Base-by-base conservation (phyloP, 164 flowering plant species). In the Berberis thunbergii region DNA sequence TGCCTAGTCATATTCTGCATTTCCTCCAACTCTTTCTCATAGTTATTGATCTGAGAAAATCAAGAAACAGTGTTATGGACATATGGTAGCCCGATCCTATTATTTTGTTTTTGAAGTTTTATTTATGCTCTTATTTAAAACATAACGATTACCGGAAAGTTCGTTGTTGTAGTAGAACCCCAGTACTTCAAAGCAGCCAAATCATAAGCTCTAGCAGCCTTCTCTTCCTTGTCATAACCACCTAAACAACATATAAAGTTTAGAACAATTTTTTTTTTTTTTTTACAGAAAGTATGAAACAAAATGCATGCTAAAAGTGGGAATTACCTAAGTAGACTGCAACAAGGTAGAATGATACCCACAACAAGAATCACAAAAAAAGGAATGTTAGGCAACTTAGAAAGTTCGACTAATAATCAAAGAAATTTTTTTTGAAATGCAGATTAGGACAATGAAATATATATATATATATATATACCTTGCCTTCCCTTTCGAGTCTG, bases 1-100 rank as follows among this genome's bases (percentile, higher is more conserved):
- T 91, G 97, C 74, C 97, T 81, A 5, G 96, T 91, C 97, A 91
- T 91, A 81, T 84, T 81, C 82, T 91, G 88, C 97, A 91, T 91
- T 61, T 91, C 96, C 68, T 88, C 97, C 40, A 87, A 9, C 77
- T 88, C 97, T 60, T 88, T 87, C 69, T 87, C 96, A 65, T 91
- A 91, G 61, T 78, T 80, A 75, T 81, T 76, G 13, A 87, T 87
- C 97, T 91, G 75, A 50, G 59, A 8, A 26, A 26, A 62, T 26
- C 63, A 9, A 7, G n/a, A 49, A 43, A 1, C 5, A 49, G 39
- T 11, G 41, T 26, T 26, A 26, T 26, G 26, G 26, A 26, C 26
- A 26, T 26, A 26, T 26, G 26, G 26, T 26, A 26, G 26, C 26
- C 26, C 26, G 26, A 26, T 26, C 26, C 26, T 26, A 26, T 26